Evolutionary conservation across 306 rosid genomes (phyloP), one percentile per base, ranked within the genome.

Genomic region (Casuarina equisetifolia): DNA sequence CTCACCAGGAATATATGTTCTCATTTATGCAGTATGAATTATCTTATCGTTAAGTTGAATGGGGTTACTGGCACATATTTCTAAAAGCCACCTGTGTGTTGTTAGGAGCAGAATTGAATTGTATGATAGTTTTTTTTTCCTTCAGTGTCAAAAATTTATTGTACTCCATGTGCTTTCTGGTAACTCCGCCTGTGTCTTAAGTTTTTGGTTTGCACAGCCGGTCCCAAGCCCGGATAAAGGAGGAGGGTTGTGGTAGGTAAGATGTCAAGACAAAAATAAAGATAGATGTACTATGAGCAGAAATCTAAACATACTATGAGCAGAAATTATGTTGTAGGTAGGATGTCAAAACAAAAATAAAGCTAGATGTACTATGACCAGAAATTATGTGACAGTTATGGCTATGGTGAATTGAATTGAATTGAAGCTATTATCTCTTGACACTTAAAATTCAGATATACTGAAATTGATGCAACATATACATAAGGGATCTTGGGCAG

Each of bases 111-210:
- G 17, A 62, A 36, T 9, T 36, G 68, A 36, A 62, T 35, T 62
- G 12, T 62, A 12, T 62, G 44, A 13, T n/a, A 57, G 40, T 10
- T 35, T 62, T 62, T 36, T 32, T 7, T 64, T 12, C 10, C 15
- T 69, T 69, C 16, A 10, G 13, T 46, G 11, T 9, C n/a, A 70
- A 25, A 45, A 40, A 3, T 32, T 45, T 42, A 42, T 17, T 12
- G 25, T n/a, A 40, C 20, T 66, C 40, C 49, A 43, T 42, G 9
- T 44, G 52, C 20, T 4, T 17, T 20, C 6, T 38, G 36, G 52
- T 68, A 62, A 68, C 53, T 68, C 72, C 15, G 53, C 50, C 52
- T 42, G 50, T 68, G 72, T 43, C 8, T 45, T 7, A 68, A 43
- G 50, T 6, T 17, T 12, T 70, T 25, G 48, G 43, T 16, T 48